A percentile compares a stretch with the other conserved stretches of the same genome.
Evolutionary conservation across 768 basidiomycete species (phyloP).

Genomic region (Strobilomyces confusus): DNA sequence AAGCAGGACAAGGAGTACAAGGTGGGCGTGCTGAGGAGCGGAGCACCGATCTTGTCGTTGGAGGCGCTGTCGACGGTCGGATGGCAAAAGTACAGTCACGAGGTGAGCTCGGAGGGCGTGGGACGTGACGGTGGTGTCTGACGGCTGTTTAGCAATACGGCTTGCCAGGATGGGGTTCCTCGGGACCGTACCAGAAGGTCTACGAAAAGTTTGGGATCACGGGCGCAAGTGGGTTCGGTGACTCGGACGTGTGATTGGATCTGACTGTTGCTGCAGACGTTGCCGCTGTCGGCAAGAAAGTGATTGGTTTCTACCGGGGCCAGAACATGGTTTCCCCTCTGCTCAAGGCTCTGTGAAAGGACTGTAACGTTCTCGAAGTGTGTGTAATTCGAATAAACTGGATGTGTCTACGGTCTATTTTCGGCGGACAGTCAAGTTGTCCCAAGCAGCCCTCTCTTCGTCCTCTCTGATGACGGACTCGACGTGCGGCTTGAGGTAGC

Average conservation of each 20-base stretch:
- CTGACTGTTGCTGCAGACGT: constrained; percentile 48
- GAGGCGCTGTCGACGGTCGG: constrained; percentile 82
- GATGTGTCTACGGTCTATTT: constrained; percentile 46
- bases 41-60: constrained; percentile 84
- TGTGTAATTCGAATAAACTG: constrained; percentile 13
- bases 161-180: constrained; percentile 75
- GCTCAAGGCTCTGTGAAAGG: constrained; percentile 58
- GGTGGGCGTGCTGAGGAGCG: constrained; percentile 81
- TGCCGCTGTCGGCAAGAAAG: constrained; percentile 78
- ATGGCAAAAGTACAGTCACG: constrained; percentile 89
- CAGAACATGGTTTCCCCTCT: constrained; percentile 69
- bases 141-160: constrained; percentile 56
- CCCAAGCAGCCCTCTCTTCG: constrained; percentile 75
- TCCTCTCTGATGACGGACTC: constrained; percentile 69
- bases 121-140: background rate
- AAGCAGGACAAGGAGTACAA: constrained; percentile 76
- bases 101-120: constrained; percentile 37
- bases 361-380: background rate
- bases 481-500: constrained; percentile 84
- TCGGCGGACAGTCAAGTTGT: constrained; percentile 67
- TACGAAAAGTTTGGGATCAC: constrained; percentile 91
- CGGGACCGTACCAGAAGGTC: constrained; percentile 85
- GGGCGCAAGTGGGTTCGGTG: constrained; percentile 51
- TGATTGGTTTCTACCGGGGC: constrained; percentile 83
- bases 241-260: background rate